Evolutionary conservation across 2,329 filamentous ascomycete species (phyloP).

Genomic region (Parascedosporium putredinis): DNA sequence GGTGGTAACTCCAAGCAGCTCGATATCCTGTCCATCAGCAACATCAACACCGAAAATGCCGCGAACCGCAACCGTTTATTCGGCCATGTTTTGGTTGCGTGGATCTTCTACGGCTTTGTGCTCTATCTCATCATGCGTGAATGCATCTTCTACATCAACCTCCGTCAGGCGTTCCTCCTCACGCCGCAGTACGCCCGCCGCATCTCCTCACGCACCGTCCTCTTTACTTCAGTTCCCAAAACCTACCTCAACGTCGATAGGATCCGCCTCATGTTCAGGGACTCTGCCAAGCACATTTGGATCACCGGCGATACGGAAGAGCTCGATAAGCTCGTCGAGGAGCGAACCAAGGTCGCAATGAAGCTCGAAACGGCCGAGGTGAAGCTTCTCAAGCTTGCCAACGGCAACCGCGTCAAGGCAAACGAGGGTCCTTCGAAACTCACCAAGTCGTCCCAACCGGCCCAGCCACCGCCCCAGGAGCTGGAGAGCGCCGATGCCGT

Average conservation of each 20-base stretch:
- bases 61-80: conserved; percentile 58
- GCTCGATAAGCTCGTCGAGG: conserved; percentile 69
- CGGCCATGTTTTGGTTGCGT: conserved; percentile 71
- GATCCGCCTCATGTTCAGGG: conserved; percentile 70
- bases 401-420: conserved; percentile 58
- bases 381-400: conserved; percentile 70
- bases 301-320: conserved; percentile 67
- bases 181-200: conserved; percentile 76
- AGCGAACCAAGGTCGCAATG: conserved; percentile 70
- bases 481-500: conserved; percentile 40
- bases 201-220: conserved; percentile 80
- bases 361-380: conserved; percentile 81
- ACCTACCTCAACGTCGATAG: conserved; percentile 68
- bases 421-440: conserved; percentile 44
- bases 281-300: conserved; percentile 76
- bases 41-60: conserved; percentile 45
- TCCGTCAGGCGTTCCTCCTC: conserved; percentile 84
- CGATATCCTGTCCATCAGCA: conserved; percentile 69
- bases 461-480: conserved; percentile 39
- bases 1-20: conserved; percentile 55
- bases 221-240: conserved; percentile 76
- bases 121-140: conserved; percentile 83
- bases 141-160: conserved; percentile 81
- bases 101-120: conserved; percentile 78
- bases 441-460: conserved; percentile 23